Percentiles rank a stretch among this genome's conserved stretches.
Conservation (phyloP, 345 rosid genomes). For the Pseudoturritis turrita region DNA sequence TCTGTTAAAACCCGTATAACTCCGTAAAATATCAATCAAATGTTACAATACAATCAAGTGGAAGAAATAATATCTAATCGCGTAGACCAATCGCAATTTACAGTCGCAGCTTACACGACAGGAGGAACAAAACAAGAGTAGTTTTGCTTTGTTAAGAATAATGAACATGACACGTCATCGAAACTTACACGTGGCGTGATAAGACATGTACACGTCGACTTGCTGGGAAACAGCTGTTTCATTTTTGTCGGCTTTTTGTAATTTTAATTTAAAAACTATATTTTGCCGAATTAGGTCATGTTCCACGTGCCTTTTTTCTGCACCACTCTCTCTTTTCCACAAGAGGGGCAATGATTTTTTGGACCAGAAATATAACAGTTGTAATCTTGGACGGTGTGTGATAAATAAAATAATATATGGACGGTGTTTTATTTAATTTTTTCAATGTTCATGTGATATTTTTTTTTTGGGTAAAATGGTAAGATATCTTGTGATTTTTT, state of each 20-base stretch:
- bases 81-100: constrained; percentile 9
- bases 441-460: neutral
- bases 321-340: constrained; percentile 17
- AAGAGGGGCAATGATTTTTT: constrained; percentile 17
- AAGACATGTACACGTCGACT: neutral
- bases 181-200: neutral
- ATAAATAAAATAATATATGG: constrained; percentile 10
- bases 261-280: neutral
- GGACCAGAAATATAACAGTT: neutral
- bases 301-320: constrained; percentile 31
- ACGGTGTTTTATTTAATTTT: constrained; percentile 11
- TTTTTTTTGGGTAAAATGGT: too few species aligned
- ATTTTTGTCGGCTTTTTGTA: neutral
- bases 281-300: constrained; percentile 22
- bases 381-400: constrained; percentile 26
- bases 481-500: too few species aligned
- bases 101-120: constrained; percentile 13
- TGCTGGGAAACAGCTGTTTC: constrained; percentile 23
- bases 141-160: constrained; percentile 18
- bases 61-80: constrained; percentile 26
- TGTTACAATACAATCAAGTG: neutral
- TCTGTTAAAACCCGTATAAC: neutral
- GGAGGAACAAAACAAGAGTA: constrained; percentile 13
- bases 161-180: constrained; percentile 2
- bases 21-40: neutral